Conservation (phyloP, 2,329 filamentous ascomycete genomes). For the Dichotomopilus funicola region DNA sequence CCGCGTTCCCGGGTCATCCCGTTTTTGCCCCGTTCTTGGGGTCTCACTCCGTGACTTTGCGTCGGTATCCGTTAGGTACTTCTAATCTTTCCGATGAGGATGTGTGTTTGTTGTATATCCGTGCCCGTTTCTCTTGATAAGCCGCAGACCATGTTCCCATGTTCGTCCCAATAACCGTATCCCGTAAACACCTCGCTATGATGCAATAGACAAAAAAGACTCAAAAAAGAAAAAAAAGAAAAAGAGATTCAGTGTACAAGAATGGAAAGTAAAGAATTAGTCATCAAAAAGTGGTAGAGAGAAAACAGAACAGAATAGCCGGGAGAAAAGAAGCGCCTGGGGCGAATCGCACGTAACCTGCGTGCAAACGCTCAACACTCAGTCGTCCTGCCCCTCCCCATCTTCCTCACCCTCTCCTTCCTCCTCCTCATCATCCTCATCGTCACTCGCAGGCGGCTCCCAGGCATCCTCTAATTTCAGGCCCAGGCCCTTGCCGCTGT, state of each 20-base stretch:
- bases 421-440: constrained; percentile 50
- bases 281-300: no score
- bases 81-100: no score
- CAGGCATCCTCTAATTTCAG: constrained; percentile 76
- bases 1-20: not conserved
- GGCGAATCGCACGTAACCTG: not conserved
- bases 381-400: constrained; percentile 6
- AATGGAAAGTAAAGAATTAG: no score
- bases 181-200: constrained; percentile 6
- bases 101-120: no score
- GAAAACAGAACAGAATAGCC: no score
- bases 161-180: no score
- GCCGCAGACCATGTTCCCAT: no score
- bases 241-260: not conserved
- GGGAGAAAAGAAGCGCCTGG: no score
- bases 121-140: no score
- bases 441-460: constrained; percentile 59
- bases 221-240: not conserved
- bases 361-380: not conserved
- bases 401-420: constrained; percentile 37
- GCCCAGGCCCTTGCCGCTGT: constrained; percentile 34
- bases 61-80: not conserved
- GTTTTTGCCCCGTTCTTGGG: not conserved
- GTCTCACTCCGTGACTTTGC: not conserved
- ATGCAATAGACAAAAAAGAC: constrained; percentile 1